Conservation (phyloP, 352 stramenopile species). For the Phytophthora sojae region DNA sequence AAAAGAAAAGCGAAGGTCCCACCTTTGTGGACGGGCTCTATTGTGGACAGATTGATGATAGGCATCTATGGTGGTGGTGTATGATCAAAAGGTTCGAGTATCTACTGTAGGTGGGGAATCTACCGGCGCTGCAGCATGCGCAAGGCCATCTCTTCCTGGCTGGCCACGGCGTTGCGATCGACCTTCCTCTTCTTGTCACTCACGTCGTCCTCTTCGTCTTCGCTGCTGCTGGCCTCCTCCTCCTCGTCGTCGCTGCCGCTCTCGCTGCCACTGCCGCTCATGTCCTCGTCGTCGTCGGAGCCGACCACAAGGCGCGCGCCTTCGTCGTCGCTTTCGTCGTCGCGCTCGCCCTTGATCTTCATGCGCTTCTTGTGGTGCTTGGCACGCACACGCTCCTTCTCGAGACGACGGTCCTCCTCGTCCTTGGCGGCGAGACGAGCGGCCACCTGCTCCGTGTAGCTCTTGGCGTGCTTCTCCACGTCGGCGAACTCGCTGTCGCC, state of each 20-base stretch:
- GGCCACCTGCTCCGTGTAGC: slow-evolving; percentile 70
- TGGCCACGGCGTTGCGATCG: slow-evolving; percentile 59
- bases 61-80: slow-evolving; percentile 9
- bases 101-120: slow-evolving; percentile 8
- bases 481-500: slow-evolving; percentile 63
- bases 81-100: slow-evolving; percentile 6
- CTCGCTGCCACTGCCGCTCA: slow-evolving; percentile 45
- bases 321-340: slow-evolving; percentile 47
- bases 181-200: slow-evolving; percentile 39
- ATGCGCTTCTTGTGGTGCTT: slow-evolving; percentile 92
- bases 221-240: slow-evolving; percentile 43
- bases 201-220: slow-evolving; percentile 40
- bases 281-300: slow-evolving; percentile 45
- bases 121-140: slow-evolving; percentile 78
- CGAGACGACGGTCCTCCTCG: slow-evolving; percentile 74
- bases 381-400: slow-evolving; percentile 89
- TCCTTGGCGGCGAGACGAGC: slow-evolving; percentile 83
- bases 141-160: slow-evolving; percentile 83
- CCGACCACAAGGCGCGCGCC: slow-evolving; percentile 48
- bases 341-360: slow-evolving; percentile 82
- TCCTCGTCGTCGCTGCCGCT: slow-evolving; percentile 33
- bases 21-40: slow-evolving; percentile 14
- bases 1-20: slow-evolving; percentile 7
- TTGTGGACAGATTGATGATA: neutral
- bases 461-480: slow-evolving; percentile 69